Percentiles rank a stretch among this genome's conserved stretches.
phyloP scores from a whole-genome alignment of 2,329 filamentous ascomycete genomes.

The Alternaria sp. region DNA sequence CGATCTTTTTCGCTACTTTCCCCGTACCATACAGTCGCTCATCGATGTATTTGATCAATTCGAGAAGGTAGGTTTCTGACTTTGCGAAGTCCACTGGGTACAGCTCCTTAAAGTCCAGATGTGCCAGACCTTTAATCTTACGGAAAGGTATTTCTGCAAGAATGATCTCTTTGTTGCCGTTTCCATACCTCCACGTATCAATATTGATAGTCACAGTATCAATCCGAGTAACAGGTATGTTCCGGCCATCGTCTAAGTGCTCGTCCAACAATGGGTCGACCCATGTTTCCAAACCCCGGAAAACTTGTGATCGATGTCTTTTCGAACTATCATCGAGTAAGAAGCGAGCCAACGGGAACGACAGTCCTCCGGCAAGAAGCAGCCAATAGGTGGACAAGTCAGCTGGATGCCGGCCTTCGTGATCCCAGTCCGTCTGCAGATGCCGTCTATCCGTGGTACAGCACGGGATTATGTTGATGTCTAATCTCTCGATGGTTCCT shows the following conservation, averaged over 20 bases:
- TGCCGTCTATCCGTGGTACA: neutral
- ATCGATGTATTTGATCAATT: neutral
- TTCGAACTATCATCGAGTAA: neutral
- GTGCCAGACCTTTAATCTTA: neutral
- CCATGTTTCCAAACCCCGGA: slow-evolving; percentile 1
- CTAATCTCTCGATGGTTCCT: neutral
- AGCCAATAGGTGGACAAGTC: neutral
- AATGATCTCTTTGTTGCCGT: neutral
- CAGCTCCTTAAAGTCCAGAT: neutral
- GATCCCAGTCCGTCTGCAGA: neutral
- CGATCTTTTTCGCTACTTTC: neutral
- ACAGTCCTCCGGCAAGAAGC: neutral
- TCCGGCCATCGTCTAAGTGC: neutral
- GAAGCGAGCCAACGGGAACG: neutral
- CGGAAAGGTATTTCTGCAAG: neutral
- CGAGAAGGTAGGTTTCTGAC: neutral
- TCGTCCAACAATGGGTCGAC: neutral
- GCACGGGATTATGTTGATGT: neutral
- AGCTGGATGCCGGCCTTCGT: neutral
- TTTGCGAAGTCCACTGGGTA: slow-evolving; percentile 1
- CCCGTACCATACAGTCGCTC: neutral
- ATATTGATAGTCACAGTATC: neutral
- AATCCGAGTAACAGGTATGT: neutral
- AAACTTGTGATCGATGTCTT: neutral
- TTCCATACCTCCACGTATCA: neutral